Base-by-base conservation (phyloP, 1,139 yeast genomes). In the Nakaseomyces glabratus region DNA sequence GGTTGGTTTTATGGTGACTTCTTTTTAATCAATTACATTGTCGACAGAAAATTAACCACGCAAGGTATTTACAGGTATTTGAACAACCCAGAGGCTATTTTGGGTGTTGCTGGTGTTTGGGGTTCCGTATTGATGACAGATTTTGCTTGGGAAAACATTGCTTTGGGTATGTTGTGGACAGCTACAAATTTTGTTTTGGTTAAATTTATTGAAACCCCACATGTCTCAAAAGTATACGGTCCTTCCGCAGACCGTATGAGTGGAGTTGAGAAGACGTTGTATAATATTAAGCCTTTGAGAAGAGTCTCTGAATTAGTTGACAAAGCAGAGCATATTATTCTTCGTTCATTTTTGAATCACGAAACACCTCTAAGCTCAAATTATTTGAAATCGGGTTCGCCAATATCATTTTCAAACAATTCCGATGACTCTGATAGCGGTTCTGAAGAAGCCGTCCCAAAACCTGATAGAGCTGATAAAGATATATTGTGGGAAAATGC, bases 1-100 rank as follows among this genome's bases (percentile, higher is more conserved):
- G 93, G 94, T 11, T 82, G 93, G 93, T 82, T 82, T 51, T 82
- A 80, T 54, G 94, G 95, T 39, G 95, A 82, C 55, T 82, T 82
- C 59, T 82, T 82, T 57, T 66, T 81, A 45, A 78, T 82, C 22
- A 64, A 73, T 20, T 58, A 62, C 28, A 67, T 71, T 30, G 49
- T 50, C 1, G 49, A 57, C 32, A 50, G 55, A 17, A 52, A 57
- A 39, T 65, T 84, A 46, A 77, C 90, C 1, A 80, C 80, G 45
- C 82, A 85, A 20, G 95, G 95, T 36, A 84, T 82, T 35, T 84
- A 82, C 56, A 72, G 93, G 48, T 82, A 82, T 55, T 66, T 82
- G 52, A 84, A 82, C 55, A 82, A 82, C 51, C 95, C 95, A 6
- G 94, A 82, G 55, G 80, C 86, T 48, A 61, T 82, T 15, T 71